Evolutionary conservation across 2,329 filamentous ascomycete species (phyloP).

Genomic region (Sclerotinia spermophila): DNA sequence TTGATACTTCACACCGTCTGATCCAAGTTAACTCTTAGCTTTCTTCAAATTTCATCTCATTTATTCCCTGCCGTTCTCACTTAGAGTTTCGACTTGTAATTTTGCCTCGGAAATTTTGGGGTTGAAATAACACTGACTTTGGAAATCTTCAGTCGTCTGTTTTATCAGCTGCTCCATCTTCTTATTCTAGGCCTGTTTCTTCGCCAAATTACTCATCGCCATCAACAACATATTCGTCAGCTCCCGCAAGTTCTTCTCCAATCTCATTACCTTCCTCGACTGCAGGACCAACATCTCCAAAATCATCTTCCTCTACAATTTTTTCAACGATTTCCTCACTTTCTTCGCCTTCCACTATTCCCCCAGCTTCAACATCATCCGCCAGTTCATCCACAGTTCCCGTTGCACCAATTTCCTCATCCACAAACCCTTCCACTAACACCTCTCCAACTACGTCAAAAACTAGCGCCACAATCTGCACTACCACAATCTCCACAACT

Average conservation of each 20-base stretch:
- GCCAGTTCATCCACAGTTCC: conserved; percentile 23
- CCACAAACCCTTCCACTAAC: conserved; percentile 15
- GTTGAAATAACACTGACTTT: neutral
- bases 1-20: neutral
- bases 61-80: neutral
- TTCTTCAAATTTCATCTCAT: neutral
- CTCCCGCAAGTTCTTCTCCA: neutral
- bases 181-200: neutral
- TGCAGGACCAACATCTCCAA: conserved; percentile 2
- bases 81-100: neutral
- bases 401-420: conserved; percentile 21
- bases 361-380: conserved; percentile 4
- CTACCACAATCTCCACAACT: conserved; percentile 40
- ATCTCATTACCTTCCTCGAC: neutral
- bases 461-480: conserved; percentile 42
- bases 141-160: neutral
- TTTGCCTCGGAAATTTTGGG: neutral
- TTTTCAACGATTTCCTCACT: neutral
- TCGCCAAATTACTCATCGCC: neutral
- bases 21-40: neutral
- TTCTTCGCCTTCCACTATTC: neutral
- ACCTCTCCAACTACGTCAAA: conserved; percentile 24
- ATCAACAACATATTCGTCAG: neutral
- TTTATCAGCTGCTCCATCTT: neutral
- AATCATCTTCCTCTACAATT: conserved; percentile 15